Conservation (phyloP, 371 early-diverging fungal genomes). For the Saksenaea oblongispora region DNA sequence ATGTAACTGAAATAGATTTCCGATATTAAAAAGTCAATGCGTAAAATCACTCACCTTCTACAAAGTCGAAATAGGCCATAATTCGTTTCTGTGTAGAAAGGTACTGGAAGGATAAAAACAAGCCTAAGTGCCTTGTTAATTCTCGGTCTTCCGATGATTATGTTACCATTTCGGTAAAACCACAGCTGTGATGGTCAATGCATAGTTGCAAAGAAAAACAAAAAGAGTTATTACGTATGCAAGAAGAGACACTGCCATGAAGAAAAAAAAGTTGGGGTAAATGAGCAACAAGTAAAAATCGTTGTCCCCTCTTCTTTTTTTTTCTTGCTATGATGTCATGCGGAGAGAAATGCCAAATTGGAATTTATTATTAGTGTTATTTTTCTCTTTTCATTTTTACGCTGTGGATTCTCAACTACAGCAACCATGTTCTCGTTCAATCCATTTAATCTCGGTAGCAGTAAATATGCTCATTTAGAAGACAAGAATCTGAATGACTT, state of each 20-base stretch:
- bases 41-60: slow-evolving; percentile 28
- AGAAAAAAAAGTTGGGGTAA: not conserved
- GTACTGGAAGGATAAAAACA: slow-evolving; percentile 45
- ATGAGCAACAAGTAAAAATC: not conserved
- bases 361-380: no score
- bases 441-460: slow-evolving; percentile 19
- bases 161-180: slow-evolving; percentile 49
- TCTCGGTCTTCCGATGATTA: not conserved
- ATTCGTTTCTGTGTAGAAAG: slow-evolving; percentile 50
- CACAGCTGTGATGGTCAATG: slow-evolving; percentile 32
- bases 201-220: slow-evolving; percentile 41
- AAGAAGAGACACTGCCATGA: slow-evolving; percentile 47
- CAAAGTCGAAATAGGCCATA: slow-evolving; percentile 48
- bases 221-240: slow-evolving; percentile 49
- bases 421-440: slow-evolving; percentile 30
- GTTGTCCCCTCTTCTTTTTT: no score
- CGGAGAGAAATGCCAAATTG: not conserved
- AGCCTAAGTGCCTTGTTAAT: slow-evolving; percentile 20
- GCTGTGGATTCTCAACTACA: not conserved
- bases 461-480: slow-evolving; percentile 4
- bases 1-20: slow-evolving; percentile 21
- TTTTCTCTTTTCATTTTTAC: slow-evolving; percentile 8
- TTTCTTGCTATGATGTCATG: no score
- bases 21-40: not conserved
- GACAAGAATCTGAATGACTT: slow-evolving; percentile 30